A percentile compares a stretch with the other conserved stretches of the same genome.
Evolutionary conservation across 2,329 filamentous ascomycete species (phyloP).

Genomic region (Thelonectria rubi): DNA sequence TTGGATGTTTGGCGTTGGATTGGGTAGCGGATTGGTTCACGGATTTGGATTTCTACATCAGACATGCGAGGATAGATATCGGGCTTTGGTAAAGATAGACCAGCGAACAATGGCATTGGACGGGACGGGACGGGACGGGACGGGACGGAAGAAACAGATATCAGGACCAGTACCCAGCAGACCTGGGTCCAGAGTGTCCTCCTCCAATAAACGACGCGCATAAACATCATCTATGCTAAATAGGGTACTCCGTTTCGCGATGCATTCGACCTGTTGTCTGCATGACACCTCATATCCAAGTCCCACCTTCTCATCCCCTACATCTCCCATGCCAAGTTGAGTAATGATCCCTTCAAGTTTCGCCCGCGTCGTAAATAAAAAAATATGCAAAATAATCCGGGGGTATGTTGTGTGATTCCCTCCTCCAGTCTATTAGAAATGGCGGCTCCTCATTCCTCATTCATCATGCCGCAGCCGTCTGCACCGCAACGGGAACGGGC

Average conservation of each 20-base stretch:
- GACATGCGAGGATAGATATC: not conserved
- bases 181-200: not conserved
- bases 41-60: not conserved
- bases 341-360: not conserved
- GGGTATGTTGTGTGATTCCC: slow-evolving; percentile 8
- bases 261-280: slow-evolving; percentile 12
- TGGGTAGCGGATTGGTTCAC: not conserved
- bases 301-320: not conserved
- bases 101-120: not conserved
- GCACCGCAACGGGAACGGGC: slow-evolving; percentile 11
- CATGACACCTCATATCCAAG: not conserved
- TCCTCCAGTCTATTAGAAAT: slow-evolving; percentile 24
- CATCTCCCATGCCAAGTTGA: not conserved
- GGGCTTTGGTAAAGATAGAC: slow-evolving; percentile 6
- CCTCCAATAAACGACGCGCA: slow-evolving; percentile 6
- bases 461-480: slow-evolving; percentile 26
- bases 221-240: slow-evolving; percentile 18
- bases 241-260: slow-evolving; percentile 9
- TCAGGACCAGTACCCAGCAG: not conserved
- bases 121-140: not conserved
- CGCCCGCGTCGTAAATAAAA: slow-evolving; percentile 1
- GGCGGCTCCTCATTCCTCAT: not conserved
- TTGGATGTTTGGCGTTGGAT: not conserved
- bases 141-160: not conserved
- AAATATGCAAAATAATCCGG: not conserved